Percentiles rank a stretch among this genome's conserved stretches.
Conservation (phyloP, 768 basidiomycete genomes). For the Lactarius pseudohatsudake region DNA sequence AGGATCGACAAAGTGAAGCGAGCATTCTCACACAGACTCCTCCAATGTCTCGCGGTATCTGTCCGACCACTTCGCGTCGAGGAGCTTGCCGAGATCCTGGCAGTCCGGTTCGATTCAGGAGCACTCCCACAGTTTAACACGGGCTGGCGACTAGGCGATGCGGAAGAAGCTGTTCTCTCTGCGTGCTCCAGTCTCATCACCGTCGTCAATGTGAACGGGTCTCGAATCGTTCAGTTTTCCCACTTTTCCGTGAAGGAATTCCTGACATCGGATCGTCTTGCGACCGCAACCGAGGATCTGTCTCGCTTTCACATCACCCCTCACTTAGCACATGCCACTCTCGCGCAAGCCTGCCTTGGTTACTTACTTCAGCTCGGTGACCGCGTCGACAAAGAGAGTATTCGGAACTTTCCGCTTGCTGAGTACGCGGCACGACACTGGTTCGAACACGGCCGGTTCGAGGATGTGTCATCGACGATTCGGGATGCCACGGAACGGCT, state of each 20-base stretch:
- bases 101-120: not conserved
- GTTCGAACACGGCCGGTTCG: too few relatives aligned
- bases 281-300: too few relatives aligned
- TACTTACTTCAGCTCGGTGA: too few relatives aligned
- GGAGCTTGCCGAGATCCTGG: slow-evolving; percentile 12
- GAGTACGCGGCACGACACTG: too few relatives aligned
- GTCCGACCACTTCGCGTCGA: slow-evolving; percentile 7
- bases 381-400: too few relatives aligned
- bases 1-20: not conserved
- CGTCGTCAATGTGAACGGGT: not conserved
- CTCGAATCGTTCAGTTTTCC: slow-evolving; percentile 6
- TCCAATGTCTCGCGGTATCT: slow-evolving; percentile 10
- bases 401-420: too few relatives aligned
- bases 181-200: slow-evolving; percentile 10
- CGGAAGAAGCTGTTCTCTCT: not conserved
- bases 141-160: slow-evolving; percentile 8
- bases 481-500: too few relatives aligned
- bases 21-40: not conserved
- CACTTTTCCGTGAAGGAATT: slow-evolving; percentile 18
- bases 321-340: too few relatives aligned
- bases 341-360: too few relatives aligned
- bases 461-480: too few relatives aligned
- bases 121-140: not conserved
- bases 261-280: too few relatives aligned
- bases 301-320: too few relatives aligned